A percentile compares a stretch with the other conserved stretches of the same genome.
phyloP scores from a whole-genome alignment of 257 asterid species.

The Solanum dulcamara region DNA sequence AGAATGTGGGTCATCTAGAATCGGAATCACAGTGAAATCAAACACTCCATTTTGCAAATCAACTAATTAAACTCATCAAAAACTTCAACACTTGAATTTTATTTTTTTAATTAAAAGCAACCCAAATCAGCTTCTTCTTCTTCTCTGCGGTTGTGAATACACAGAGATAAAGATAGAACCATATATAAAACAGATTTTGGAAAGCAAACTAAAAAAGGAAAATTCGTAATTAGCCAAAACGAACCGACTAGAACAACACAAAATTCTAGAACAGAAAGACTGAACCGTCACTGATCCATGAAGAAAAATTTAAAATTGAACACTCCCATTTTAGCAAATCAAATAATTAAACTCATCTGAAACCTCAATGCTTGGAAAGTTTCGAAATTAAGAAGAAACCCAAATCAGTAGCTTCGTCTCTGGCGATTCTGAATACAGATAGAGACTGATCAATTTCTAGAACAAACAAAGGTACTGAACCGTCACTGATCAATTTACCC shows the following conservation, averaged over 20 bases:
- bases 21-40: not conserved
- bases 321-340: not conserved
- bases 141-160: not conserved
- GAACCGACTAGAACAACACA: not conserved
- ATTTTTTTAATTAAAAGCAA: not conserved
- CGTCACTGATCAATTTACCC: not conserved
- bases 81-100: not conserved
- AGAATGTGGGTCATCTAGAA: not conserved
- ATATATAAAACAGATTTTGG: not conserved
- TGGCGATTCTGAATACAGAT: not conserved
- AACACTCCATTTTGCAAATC: not conserved
- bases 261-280: not conserved
- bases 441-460: no score
- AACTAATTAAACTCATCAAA: not conserved
- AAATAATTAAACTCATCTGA: not conserved
- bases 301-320: not conserved
- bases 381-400: not conserved
- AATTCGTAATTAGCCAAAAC: not conserved
- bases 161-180: not conserved
- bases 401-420: not conserved
- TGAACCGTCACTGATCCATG: not conserved
- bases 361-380: not conserved
- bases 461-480: not conserved
- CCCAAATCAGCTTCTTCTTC: not conserved
- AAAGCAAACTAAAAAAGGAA: not conserved